Evolutionary conservation across 306 rosid species (phyloP).

Genomic region (Vigna hirtella): DNA sequence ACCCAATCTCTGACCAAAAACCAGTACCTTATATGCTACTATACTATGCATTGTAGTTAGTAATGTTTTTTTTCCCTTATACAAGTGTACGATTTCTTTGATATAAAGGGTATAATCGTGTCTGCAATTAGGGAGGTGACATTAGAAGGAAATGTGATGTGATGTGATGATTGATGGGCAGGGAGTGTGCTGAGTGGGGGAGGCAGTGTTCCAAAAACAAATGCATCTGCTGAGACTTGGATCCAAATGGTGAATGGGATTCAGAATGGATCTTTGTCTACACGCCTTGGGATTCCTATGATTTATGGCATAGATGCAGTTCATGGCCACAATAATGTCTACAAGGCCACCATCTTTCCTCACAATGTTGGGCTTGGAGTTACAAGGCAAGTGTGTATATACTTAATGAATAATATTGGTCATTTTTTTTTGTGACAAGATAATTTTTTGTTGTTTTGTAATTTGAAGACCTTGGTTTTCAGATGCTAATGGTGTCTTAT

Average conservation of each 20-base stretch:
- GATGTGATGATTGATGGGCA: constrained; percentile 1
- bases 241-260: constrained; percentile 22
- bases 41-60: not conserved
- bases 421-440: not conserved
- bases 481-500: not conserved
- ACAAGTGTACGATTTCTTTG: not conserved
- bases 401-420: not conserved
- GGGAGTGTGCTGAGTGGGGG: constrained; percentile 34
- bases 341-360: constrained; percentile 28
- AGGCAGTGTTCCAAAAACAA: constrained; percentile 25
- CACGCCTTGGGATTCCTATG: constrained; percentile 34
- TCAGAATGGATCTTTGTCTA: constrained; percentile 27
- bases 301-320: constrained; percentile 33
- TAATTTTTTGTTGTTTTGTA: too few relatives aligned
- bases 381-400: constrained; percentile 20
- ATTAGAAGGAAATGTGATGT: not conserved
- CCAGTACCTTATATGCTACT: not conserved
- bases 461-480: not conserved
- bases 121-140: not conserved
- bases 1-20: not conserved
- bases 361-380: constrained; percentile 34
- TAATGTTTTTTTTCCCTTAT: not conserved
- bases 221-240: constrained; percentile 23
- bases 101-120: not conserved
- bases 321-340: constrained; percentile 34